Evolutionary conservation across 257 asterid genomes (phyloP).

Genomic region (Prunella vulgaris): DNA sequence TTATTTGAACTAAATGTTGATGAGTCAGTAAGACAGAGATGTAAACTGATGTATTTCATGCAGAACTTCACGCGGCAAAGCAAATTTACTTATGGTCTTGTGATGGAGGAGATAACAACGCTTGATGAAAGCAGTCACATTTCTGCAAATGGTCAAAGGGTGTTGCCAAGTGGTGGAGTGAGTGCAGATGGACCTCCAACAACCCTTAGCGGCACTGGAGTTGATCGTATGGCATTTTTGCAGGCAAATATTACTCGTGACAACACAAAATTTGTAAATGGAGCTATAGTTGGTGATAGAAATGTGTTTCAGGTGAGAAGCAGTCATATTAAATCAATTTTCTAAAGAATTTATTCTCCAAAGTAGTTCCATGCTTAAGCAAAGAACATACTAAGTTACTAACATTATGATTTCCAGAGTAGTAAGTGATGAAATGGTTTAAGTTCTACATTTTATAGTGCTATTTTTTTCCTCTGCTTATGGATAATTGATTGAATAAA

Average conservation of each 20-base stretch:
- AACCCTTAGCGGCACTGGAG: slow-evolving; percentile 96
- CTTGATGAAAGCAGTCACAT: slow-evolving; percentile 98
- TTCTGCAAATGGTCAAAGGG: slow-evolving; percentile 86
- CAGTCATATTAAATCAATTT: not conserved
- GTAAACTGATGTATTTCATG: slow-evolving; percentile 20
- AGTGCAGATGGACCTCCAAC: slow-evolving; percentile 99
- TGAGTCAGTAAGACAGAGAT: not conserved
- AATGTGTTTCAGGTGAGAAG: slow-evolving; percentile 86
- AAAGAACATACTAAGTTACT: not conserved
- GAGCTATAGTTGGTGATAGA: slow-evolving; percentile 94
- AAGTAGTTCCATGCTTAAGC: not conserved
- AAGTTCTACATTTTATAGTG: not conserved
- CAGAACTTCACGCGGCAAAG: slow-evolving; percentile 96
- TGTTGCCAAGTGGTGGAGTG: slow-evolving; percentile 92
- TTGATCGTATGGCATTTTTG: slow-evolving; percentile 81
- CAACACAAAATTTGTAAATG: slow-evolving; percentile 84
- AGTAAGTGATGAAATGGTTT: not conserved
- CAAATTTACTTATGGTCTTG: slow-evolving; percentile 93
- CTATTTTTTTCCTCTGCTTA: not conserved
- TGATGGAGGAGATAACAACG: slow-evolving; percentile 94
- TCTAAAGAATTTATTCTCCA: not conserved
- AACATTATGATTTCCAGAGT: not conserved
- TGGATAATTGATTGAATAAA: not conserved
- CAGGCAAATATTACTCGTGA: slow-evolving; percentile 97
- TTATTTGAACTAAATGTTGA: slow-evolving; percentile 15